phyloP scores from a whole-genome alignment of 108 stramenopile species.

The Conticribra guillardii region DNA sequence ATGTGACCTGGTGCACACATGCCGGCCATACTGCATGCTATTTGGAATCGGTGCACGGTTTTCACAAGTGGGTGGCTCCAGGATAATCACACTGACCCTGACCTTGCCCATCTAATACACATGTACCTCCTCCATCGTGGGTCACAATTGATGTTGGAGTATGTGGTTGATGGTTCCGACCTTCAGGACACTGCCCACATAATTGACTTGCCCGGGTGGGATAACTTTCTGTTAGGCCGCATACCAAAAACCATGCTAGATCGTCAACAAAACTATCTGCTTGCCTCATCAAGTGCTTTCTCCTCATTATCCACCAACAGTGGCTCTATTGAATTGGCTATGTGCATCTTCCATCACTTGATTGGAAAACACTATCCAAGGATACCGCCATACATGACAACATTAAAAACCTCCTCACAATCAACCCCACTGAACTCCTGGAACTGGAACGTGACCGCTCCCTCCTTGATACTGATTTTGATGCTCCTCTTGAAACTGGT shows the following conservation, averaged over 20 bases:
- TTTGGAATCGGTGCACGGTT: not conserved
- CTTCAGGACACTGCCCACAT: not conserved
- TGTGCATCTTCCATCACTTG: too few relatives aligned
- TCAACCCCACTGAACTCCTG: too few relatives aligned
- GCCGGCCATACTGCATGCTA: not conserved
- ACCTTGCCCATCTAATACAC: not conserved
- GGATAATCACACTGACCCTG: not conserved
- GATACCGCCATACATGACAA: too few relatives aligned
- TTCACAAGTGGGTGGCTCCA: not conserved
- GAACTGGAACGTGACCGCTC: too few relatives aligned
- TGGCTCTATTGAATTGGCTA: too few relatives aligned
- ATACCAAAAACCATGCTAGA: not conserved
- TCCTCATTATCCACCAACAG: too few relatives aligned
- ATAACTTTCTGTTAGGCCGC: slow-evolving; percentile 1
- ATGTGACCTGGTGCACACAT: slow-evolving; percentile 2
- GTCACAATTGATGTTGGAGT: not conserved
- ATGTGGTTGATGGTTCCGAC: not conserved
- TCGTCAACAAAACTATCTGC: not conserved
- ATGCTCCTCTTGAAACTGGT: too few relatives aligned
- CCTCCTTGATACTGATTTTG: too few relatives aligned
- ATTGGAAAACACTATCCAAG: too few relatives aligned
- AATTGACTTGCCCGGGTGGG: slow-evolving; percentile 7
- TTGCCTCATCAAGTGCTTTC: too few relatives aligned
- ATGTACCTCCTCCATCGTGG: too few relatives aligned
- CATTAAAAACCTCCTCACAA: too few relatives aligned